A percentile compares a stretch with the other conserved stretches of the same genome.
These are phyloP conservation scores for Geosiphon pyriformis DNA, from an alignment of 192 early-diverging fungal genomes.

Conservation along the genomic window DNA sequence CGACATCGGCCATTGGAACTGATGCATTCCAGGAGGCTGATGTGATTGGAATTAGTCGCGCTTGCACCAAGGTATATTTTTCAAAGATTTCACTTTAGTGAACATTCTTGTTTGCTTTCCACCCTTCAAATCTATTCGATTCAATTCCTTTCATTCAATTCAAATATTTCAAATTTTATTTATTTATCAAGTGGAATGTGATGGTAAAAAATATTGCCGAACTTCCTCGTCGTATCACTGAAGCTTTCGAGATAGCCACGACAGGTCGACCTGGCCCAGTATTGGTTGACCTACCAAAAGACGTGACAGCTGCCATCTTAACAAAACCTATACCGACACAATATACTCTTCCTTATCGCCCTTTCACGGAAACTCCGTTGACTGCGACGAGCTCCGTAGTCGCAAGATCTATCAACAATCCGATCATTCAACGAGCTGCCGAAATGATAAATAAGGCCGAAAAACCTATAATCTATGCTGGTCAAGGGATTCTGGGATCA, in stretches of 20 bases:
- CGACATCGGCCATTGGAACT: constrained; percentile 82
- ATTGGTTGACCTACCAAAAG: constrained; percentile 96
- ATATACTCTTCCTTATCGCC: constrained; percentile 67
- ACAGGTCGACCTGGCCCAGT: constrained; percentile 95
- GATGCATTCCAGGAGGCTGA: constrained; percentile 99
- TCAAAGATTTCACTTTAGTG: too few species aligned
- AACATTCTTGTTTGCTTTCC: too few species aligned
- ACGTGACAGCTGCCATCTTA: constrained; percentile 88
- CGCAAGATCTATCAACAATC: constrained; percentile 45
- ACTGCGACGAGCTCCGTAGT: constrained; percentile 30
- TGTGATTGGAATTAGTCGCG: constrained; percentile 88
- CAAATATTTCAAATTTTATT: neutral
- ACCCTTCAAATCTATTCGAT: too few species aligned
- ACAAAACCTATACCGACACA: constrained; percentile 74
- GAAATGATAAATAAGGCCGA: constrained; percentile 83
- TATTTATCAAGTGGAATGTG: constrained; percentile 77
- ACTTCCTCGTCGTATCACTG: constrained; percentile 94
- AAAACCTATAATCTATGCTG: constrained; percentile 92
- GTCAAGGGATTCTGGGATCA: constrained; percentile 81
- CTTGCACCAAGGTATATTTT: constrained; percentile 74
- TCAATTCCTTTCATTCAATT: neutral
- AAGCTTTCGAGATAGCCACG: constrained; percentile 96
- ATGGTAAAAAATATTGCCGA: constrained; percentile 97
- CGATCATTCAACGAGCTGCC: constrained; percentile 61
- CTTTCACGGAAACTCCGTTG: constrained; percentile 39